Conservation (phyloP, 2,329 filamentous ascomycete species). For the Fusarium falciforme region DNA sequence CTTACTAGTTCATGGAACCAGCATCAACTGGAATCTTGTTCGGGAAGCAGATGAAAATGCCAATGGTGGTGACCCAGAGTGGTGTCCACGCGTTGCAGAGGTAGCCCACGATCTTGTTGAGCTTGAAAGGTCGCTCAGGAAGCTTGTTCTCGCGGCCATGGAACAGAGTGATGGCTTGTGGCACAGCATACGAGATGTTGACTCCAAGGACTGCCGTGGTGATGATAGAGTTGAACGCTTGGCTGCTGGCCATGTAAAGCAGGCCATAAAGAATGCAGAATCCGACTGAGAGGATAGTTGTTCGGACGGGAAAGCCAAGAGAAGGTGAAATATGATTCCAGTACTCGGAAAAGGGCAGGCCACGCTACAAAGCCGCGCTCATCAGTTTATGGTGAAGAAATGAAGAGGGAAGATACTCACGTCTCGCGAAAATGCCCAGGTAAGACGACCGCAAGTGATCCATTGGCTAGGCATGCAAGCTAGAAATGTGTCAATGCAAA, state of each 20-base stretch:
- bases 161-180: slow-evolving; percentile 40
- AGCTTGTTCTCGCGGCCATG: slow-evolving; percentile 34
- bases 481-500: background rate
- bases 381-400: background rate
- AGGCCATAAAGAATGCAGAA: slow-evolving; percentile 47
- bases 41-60: slow-evolving; percentile 41
- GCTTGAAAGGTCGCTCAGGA: slow-evolving; percentile 31
- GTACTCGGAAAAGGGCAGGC: slow-evolving; percentile 29
- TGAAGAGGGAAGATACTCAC: slow-evolving; percentile 33
- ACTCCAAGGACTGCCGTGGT: slow-evolving; percentile 43
- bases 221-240: slow-evolving; percentile 50
- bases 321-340: slow-evolving; percentile 37
- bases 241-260: slow-evolving; percentile 46
- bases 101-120: slow-evolving; percentile 29
- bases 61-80: slow-evolving; percentile 31
- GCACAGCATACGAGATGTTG: slow-evolving; percentile 47
- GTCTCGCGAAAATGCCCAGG: slow-evolving; percentile 50
- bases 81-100: slow-evolving; percentile 36
- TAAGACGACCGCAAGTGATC: slow-evolving; percentile 46
- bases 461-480: slow-evolving; percentile 44
- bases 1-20: slow-evolving; percentile 20
- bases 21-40: background rate
- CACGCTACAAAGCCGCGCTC: background rate
- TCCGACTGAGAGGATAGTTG: slow-evolving; percentile 40
- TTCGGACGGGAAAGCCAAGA: slow-evolving; percentile 42